Evolutionary conservation across 192 early-diverging fungal genomes (phyloP).

Genomic region (Coemansia sp.): DNA sequence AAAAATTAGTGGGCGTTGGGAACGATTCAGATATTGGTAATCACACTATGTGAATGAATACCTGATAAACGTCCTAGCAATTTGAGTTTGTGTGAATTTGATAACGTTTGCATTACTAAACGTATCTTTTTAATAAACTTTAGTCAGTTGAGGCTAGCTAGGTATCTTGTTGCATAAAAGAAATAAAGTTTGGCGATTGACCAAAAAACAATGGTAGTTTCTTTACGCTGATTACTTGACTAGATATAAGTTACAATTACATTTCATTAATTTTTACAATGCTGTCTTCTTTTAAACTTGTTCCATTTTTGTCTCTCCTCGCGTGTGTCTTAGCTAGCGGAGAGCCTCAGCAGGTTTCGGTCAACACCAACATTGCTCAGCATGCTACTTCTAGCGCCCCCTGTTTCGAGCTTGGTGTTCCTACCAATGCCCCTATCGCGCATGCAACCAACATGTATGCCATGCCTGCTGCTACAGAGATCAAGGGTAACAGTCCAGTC

Average conservation of each 20-base stretch:
- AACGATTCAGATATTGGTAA: too few relatives aligned
- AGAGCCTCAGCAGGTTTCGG: neutral
- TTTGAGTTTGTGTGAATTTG: neutral
- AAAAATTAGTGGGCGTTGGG: too few relatives aligned
- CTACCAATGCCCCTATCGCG: neutral
- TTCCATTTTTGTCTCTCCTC: neutral
- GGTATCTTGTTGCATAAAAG: too few relatives aligned
- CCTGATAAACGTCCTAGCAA: too few relatives aligned
- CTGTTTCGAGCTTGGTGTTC: neutral
- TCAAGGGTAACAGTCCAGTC: neutral
- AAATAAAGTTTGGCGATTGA: too few relatives aligned
- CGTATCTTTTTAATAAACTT: neutral
- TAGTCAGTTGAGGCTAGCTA: too few relatives aligned
- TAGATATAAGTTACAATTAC: neutral
- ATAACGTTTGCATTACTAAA: neutral
- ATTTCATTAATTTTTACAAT: neutral
- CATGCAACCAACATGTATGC: slow-evolving; percentile 1
- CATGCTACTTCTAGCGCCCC: neutral
- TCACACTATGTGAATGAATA: too few relatives aligned
- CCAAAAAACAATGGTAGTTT: too few relatives aligned
- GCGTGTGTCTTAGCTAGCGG: neutral
- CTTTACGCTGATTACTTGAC: neutral
- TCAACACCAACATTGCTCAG: neutral
- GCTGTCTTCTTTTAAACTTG: slow-evolving; percentile 3
- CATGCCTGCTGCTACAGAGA: slow-evolving; percentile 2